These are phyloP conservation scores for Microsporum ferrugineum DNA, from an alignment of 2,329 filamentous ascomycete genomes.

Conservation along the genomic window DNA sequence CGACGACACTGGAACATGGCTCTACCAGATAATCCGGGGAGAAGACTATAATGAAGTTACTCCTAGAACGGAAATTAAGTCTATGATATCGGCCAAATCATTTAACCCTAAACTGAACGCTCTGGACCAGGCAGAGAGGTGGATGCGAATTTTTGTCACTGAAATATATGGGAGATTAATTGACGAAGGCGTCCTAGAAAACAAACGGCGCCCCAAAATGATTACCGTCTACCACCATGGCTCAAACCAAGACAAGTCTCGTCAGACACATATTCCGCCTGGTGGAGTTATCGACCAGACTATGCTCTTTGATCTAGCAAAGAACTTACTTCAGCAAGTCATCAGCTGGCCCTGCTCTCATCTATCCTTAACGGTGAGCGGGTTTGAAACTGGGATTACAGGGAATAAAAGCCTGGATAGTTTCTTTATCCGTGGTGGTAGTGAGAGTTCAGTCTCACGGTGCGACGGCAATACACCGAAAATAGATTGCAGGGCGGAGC, in stretches of 20 bases:
- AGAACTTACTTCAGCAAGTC: constrained; percentile 64
- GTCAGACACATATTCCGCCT: constrained; percentile 63
- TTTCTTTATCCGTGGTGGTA: constrained; percentile 57
- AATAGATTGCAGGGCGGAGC: not conserved
- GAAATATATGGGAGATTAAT: constrained; percentile 85
- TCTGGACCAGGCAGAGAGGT: constrained; percentile 65
- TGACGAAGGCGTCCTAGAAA: constrained; percentile 80
- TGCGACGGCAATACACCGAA: not conserved
- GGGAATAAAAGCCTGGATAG: constrained; percentile 77
- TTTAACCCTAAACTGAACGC: constrained; percentile 75
- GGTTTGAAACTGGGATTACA: constrained; percentile 76
- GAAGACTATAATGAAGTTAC: constrained; percentile 83
- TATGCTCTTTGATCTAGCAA: constrained; percentile 62
- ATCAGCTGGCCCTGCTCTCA: constrained; percentile 84
- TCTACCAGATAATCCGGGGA: constrained; percentile 74
- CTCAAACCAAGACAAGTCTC: constrained; percentile 60
- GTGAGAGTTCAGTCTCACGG: not conserved
- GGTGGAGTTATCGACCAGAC: constrained; percentile 63
- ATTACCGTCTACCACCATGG: constrained; percentile 76
- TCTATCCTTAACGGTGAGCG: constrained; percentile 75
- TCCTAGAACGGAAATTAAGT: constrained; percentile 84
- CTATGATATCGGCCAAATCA: constrained; percentile 92
- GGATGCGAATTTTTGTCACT: constrained; percentile 81
- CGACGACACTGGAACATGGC: constrained; percentile 74
- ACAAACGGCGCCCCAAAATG: constrained; percentile 73